These are phyloP conservation scores for Lentinus tigrinus DNA, from an alignment of 768 basidiomycete species.

Conservation along the genomic window DNA sequence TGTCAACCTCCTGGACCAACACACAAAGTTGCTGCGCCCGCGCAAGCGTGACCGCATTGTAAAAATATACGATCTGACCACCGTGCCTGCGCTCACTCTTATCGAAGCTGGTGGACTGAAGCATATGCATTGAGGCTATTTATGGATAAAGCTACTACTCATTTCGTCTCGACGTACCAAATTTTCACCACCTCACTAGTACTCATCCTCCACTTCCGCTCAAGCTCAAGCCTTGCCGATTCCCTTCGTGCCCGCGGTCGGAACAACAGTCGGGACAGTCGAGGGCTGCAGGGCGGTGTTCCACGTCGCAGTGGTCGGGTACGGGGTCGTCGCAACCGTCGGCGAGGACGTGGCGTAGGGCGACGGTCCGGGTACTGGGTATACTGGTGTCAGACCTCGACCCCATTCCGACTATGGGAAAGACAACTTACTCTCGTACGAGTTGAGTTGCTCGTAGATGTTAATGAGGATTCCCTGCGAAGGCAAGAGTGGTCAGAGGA, in stretches of 20 bases:
- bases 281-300: conserved; percentile 47
- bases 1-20: no score
- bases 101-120: no score
- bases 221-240: conserved; percentile 11
- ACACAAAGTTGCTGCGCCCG: no score
- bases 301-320: conserved; percentile 49
- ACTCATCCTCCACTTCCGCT: background rate
- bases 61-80: no score
- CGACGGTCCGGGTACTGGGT: conserved; percentile 46
- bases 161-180: no score
- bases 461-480: conserved; percentile 42
- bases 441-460: conserved; percentile 42
- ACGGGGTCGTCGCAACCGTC: conserved; percentile 41
- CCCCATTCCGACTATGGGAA: background rate
- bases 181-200: no score
- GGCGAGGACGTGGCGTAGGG: conserved; percentile 45
- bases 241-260: conserved; percentile 10
- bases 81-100: no score
- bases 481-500: background rate
- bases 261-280: conserved; percentile 40
- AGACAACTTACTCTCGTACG: conserved; percentile 37
- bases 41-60: no score
- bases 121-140: no score
- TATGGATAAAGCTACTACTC: no score
- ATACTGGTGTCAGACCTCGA: background rate